Evolutionary conservation across 2,329 filamentous ascomycete genomes (phyloP).

Genomic region (Talaromyces verruculosus): DNA sequence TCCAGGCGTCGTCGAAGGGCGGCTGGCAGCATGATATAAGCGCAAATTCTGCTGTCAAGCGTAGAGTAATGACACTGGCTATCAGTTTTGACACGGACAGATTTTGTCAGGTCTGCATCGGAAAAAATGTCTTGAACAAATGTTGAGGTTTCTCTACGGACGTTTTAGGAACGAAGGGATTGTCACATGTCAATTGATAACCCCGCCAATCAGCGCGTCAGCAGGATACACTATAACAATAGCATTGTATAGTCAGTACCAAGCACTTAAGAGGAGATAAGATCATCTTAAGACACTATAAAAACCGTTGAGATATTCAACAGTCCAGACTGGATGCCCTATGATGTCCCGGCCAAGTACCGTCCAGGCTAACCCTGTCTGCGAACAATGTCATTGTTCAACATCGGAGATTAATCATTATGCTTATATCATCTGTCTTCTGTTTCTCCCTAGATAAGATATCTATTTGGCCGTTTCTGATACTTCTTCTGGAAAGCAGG

Average conservation of each 20-base stretch:
- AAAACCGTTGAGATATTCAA: neutral
- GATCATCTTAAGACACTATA: neutral
- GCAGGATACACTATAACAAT: neutral
- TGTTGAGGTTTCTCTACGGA: neutral
- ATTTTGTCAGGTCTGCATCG: neutral
- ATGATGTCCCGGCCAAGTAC: neutral
- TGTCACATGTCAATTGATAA: constrained; percentile 6
- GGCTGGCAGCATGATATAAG: constrained; percentile 26
- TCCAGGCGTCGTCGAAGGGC: constrained; percentile 32
- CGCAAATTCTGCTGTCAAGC: neutral
- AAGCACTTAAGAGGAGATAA: neutral
- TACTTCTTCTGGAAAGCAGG: constrained; percentile 19
- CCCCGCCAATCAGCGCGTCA: neutral
- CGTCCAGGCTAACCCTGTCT: neutral
- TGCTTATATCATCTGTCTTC: neutral
- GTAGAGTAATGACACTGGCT: neutral
- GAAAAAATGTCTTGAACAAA: neutral
- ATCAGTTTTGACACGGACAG: neutral
- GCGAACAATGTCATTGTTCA: neutral
- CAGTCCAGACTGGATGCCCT: neutral
- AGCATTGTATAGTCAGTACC: neutral
- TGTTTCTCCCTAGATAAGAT: neutral
- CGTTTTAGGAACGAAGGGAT: neutral
- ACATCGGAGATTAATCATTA: neutral
- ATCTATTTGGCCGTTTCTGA: constrained; percentile 12